Conservation (phyloP, 768 basidiomycete species). For the Leccinum obscurum region DNA sequence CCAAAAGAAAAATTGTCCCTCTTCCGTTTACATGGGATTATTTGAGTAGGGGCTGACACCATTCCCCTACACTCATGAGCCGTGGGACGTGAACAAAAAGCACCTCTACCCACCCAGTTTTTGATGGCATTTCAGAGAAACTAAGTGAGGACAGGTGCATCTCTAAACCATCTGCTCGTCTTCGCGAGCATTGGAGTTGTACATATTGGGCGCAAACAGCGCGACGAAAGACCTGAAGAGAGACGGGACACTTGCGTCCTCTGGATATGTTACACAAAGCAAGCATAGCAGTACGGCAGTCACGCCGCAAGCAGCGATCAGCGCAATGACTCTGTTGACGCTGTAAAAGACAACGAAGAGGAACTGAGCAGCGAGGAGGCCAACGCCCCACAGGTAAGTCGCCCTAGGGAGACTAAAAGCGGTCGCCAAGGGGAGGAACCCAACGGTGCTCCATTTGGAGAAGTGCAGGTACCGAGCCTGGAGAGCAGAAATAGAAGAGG, state of each 20-base stretch:
- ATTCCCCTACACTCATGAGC: background rate
- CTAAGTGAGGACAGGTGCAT: conserved; percentile 10
- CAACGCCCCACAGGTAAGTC: conserved; percentile 49
- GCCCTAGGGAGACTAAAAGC: conserved; percentile 55
- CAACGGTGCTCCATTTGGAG: conserved; percentile 39
- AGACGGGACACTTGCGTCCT: conserved; percentile 5
- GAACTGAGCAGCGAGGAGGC: conserved; percentile 30
- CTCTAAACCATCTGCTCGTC: conserved; percentile 18
- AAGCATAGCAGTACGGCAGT: conserved; percentile 10
- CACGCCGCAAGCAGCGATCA: conserved; percentile 12
- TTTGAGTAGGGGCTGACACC: no score
- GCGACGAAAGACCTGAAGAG: conserved; percentile 7
- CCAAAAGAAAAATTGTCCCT: no score
- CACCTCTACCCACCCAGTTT: conserved; percentile 18
- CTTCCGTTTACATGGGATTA: no score
- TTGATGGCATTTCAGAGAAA: background rate
- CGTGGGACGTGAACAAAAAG: background rate
- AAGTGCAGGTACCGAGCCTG: conserved; percentile 34
- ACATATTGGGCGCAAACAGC: conserved; percentile 6
- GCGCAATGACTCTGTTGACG: conserved; percentile 10
- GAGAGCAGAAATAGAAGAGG: background rate
- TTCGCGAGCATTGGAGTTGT: background rate
- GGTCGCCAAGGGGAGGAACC: conserved; percentile 51
- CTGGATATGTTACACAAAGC: conserved; percentile 13
- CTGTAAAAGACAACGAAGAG: conserved; percentile 18